These are phyloP conservation scores for Byssothecium circinans DNA, from an alignment of 2,329 filamentous ascomycete species.

Conservation along the genomic window DNA sequence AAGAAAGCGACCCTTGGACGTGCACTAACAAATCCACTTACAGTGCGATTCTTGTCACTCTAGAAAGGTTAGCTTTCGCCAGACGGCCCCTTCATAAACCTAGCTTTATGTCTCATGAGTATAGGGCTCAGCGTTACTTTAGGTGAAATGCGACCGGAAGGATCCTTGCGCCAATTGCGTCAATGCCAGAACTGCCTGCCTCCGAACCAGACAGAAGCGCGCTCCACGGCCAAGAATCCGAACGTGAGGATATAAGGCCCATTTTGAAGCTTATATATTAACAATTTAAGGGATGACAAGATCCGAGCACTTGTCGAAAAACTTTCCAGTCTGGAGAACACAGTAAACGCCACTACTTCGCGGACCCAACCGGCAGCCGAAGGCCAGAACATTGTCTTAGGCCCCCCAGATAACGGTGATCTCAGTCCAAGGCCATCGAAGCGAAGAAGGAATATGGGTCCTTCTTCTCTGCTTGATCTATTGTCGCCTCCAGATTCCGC, in stretches of 20 bases:
- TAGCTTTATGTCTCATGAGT: too few species aligned
- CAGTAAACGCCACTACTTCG: constrained; percentile 12
- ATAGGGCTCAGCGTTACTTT: neutral
- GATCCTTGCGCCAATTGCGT: constrained; percentile 37
- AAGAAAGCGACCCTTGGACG: neutral
- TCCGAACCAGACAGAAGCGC: constrained; percentile 36
- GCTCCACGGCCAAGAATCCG: constrained; percentile 26
- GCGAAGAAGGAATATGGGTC: constrained; percentile 2
- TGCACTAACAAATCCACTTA: neutral
- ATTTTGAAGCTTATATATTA: neutral
- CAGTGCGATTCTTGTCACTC: constrained; percentile 35
- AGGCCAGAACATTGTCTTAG: neutral
- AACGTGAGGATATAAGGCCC: constrained; percentile 19
- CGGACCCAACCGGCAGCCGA: too few species aligned
- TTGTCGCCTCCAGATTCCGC: constrained; percentile 20
- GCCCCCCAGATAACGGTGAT: neutral
- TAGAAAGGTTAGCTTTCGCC: constrained; percentile 26
- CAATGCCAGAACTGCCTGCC: constrained; percentile 27
- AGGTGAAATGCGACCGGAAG: constrained; percentile 41
- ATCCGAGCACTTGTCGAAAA: constrained; percentile 33
- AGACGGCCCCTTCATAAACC: too few species aligned
- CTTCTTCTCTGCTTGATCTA: neutral
- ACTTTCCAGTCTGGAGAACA: constrained; percentile 29
- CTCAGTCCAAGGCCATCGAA: neutral
- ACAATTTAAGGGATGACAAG: constrained; percentile 27